Conservation (phyloP, 495 filamentous ascomycete genomes). For the Annulohypoxylon moriforme region DNA sequence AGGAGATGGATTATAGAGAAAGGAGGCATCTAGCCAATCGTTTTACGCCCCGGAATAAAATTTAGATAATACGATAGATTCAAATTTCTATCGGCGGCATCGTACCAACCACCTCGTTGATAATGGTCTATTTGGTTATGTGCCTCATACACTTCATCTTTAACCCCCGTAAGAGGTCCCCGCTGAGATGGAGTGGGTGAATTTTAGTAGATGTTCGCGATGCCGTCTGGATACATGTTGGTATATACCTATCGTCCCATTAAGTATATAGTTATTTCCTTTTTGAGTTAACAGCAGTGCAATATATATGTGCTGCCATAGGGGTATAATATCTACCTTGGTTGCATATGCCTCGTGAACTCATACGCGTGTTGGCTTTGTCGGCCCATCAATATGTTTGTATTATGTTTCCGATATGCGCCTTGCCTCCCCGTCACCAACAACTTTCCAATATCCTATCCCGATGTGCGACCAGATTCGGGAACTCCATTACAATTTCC, state of each 20-base stretch:
- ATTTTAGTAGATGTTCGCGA: background rate
- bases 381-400: background rate
- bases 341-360: background rate
- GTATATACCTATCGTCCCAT: background rate
- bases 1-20: too few species aligned
- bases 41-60: too few species aligned
- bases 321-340: background rate
- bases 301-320: background rate
- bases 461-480: conserved; percentile 50
- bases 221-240: background rate
- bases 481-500: conserved; percentile 45
- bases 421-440: conserved; percentile 35
- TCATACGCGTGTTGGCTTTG: background rate
- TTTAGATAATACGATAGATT: too few species aligned
- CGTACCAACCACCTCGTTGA: too few species aligned
- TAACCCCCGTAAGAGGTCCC: too few species aligned
- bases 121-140: too few species aligned
- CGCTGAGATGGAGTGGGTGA: background rate
- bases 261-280: too few species aligned
- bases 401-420: background rate
- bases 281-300: background rate
- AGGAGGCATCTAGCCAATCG: too few species aligned
- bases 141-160: too few species aligned
- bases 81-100: too few species aligned
- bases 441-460: conserved; percentile 48